Base-by-base conservation (phyloP, 108 stramenopile species). In the Pseudonitzschia multistriata region DNA sequence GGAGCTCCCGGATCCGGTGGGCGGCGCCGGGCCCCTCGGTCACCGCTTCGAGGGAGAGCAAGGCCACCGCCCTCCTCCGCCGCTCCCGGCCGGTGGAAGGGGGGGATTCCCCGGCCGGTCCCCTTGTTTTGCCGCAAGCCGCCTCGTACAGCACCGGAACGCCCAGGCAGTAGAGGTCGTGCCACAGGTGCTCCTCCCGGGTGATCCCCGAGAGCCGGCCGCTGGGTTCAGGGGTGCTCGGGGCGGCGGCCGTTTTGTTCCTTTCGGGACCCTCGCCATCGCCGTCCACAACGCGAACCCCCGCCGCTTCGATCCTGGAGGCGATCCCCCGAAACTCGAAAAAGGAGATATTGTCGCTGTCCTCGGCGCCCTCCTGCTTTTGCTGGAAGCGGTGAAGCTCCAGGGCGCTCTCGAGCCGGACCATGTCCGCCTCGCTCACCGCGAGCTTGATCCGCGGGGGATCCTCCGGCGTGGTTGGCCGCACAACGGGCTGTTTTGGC, bases 131-230 rank as follows among this genome's bases (percentile, higher is more conserved):
- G 53, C 10, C 53, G 27, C 24, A 11, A 30, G n/a, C 42, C 42
- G n/a, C 17, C 19, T 8, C 15, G 39, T 69, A 76, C 61, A 76
- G 53, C 5, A 3, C 14, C 0, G 68, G 68, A 29, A 69, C 67
- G 0, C 35, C 47, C 24, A 69, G 50, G 47, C 74, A 76, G 7
- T 35, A 27, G 8, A 76, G 34, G 63, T 76, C 74, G 57, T 76
- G 74, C 74, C 74, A 76, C 15, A 76, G 33, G 13, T 68, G 67
- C 36, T 69, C 67, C 21, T 50, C 67, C 36, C 7, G 62, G 25
- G 67, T 53, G 19, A 36, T 22, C 1, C 17, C 45, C 36, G n/a
- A 36, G 15, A 33, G 28, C 66, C 28, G 42, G 17, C 15, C 42
- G 42, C 13, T 45, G 3, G 42, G 37, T 7, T 39, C 37, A 10